Evolutionary conservation across 306 rosid species (phyloP), one percentile per base, ranked within the genome.

Genomic region (Inga laurina): DNA sequence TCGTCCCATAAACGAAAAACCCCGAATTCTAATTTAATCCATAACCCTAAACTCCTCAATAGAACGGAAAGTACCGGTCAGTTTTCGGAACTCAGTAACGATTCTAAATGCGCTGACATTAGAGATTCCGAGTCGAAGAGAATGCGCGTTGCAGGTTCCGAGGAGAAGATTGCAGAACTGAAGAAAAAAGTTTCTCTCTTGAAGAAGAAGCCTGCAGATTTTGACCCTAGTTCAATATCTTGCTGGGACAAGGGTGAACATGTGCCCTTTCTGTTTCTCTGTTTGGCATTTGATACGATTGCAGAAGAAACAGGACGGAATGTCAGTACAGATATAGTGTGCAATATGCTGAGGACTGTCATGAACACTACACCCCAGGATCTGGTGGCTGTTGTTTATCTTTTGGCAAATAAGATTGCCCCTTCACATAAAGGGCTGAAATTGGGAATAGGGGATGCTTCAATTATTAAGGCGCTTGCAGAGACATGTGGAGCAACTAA

Each of bases 361-460:
- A 95, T 95, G 51, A 34, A 79, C 39, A 66, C 88, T 37, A 86
- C 98, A 1, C 96, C 99, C 0, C 92, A 91, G 43, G 98, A 95
- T 85, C 88, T 95, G 71, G 66, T 90, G 13, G 76, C 82, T 7
- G 90, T 84, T 45, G 90, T 95, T 4, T 93, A 95, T 82, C 91
- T 95, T 24, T 81, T 90, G 11, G 93, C 93, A 0, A 92, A 87
- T 32, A 85, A 86, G 85, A 90, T 95, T 49, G 95, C 96, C 1
- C 97, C 99, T 0, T 91, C 97, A 0, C 94, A 93, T 2, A 88
- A 87, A 35, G 98, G 93, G 15, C 18, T 87, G 68, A 98, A 95
- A 85, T 84, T 95, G 79, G 99, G 99, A 51, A 86, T 95, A 4
- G 99, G 99, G 18, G 98, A 95, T 12, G 87, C 96, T 73, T 91